Percentiles rank a stretch among this genome's conserved stretches.
Evolutionary conservation across 2,329 filamentous ascomycete species (phyloP).

Genomic region (Cadophora luteo-olivacea): DNA sequence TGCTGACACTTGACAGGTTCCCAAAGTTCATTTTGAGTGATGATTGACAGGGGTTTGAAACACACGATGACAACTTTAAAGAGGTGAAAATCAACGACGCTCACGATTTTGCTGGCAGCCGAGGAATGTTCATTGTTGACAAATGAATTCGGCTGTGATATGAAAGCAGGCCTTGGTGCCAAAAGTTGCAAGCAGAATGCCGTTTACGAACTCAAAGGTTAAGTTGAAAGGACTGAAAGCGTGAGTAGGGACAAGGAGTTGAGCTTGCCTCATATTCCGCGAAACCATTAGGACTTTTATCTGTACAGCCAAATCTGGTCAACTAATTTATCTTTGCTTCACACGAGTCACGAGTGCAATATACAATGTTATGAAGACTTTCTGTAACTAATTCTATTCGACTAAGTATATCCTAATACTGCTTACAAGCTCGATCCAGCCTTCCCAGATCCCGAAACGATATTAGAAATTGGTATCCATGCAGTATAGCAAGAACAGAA

Average conservation of each 20-base stretch:
- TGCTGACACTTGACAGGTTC: conserved; percentile 7
- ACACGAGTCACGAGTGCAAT: too few relatives aligned
- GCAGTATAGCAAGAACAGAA: neutral
- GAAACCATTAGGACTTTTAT: neutral
- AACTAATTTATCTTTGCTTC: too few relatives aligned
- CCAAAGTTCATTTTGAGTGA: conserved; percentile 16
- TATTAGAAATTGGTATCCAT: neutral
- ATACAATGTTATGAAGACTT: too few relatives aligned
- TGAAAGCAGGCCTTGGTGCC: neutral
- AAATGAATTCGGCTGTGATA: neutral
- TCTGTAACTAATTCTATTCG: neutral
- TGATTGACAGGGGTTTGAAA: conserved; percentile 17
- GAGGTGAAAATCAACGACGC: neutral
- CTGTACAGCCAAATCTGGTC: too few relatives aligned
- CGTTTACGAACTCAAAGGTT: neutral
- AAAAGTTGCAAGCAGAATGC: neutral
- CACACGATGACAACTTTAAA: neutral
- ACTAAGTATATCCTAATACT: neutral
- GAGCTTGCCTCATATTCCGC: neutral
- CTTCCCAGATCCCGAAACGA: neutral
- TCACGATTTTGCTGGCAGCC: neutral
- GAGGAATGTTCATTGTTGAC: neutral
- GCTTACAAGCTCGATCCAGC: neutral
- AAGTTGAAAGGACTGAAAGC: conserved; percentile 9
- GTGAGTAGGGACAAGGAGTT: neutral